Base-by-base conservation (phyloP, 2,329 filamentous ascomycete species). In the Aspergillus fischeri region DNA sequence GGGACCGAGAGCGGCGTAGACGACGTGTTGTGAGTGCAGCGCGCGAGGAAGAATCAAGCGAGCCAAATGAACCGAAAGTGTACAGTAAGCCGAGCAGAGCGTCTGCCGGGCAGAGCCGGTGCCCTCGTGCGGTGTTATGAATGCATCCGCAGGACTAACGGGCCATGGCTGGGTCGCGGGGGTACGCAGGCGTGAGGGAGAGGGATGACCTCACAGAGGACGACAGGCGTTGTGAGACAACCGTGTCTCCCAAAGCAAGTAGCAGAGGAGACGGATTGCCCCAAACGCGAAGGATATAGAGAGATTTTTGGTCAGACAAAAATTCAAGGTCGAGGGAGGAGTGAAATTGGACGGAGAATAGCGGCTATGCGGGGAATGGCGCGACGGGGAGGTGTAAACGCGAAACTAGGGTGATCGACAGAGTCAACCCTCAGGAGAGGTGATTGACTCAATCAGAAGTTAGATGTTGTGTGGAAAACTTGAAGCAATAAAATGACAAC, bases 31-130 rank as follows among this genome's bases (percentile, higher is more conserved):
- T 42, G 38, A 17, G 48, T n/a, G 11, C 45, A 27, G 48, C 49
- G 42, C 45, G 14, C 44, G 47, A 51, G 59, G 52, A 53, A 49
- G 50, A 44, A 45, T 52, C 52, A 51, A 38, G 49, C 52, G 25
- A 28, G 54, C 38, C 49, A 52, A 41, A 51, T 56, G 53, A 58
- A 28, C 55, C 44, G 48, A 41, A 45, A 59, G 54, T 57, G 52
- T 56, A 56, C 53, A 52, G 55, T 59, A 45, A 61, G 55, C 56
- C 57, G 63, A 63, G 62, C 66, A 62, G 66, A 70, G 70, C 70
- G 71, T 75, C 74, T 75, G 74, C 75, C 67, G 67, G 71, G 75
- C 74, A 76, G 74, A 74, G 70, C 73, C 71, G 72, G 65, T 70
- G 72, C 73, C 74, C 73, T 72, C 68, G 55, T 61, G 57, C 65